Conservation (phyloP, 2,329 filamentous ascomycete species). For the Monosporascus sp. region DNA sequence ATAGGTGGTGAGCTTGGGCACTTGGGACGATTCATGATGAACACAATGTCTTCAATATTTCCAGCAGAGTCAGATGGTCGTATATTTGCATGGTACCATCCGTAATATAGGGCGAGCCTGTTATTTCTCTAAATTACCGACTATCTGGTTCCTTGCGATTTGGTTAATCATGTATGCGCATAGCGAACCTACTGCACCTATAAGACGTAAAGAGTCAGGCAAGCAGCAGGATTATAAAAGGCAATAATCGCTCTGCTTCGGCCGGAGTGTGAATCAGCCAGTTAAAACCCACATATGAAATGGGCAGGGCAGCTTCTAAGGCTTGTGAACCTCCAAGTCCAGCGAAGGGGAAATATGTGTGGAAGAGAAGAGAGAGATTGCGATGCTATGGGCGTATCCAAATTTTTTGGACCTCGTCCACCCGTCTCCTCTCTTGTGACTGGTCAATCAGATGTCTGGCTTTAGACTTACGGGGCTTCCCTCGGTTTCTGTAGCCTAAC, state of each 20-base stretch:
- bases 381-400: no score
- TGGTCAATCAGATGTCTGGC: no score
- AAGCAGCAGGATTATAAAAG: constrained; percentile 57
- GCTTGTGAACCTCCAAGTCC: constrained; percentile 20
- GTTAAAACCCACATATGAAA: constrained; percentile 17
- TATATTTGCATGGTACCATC: neutral
- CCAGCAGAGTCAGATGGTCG: neutral
- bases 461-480: no score
- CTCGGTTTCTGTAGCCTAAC: no score
- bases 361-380: constrained; percentile 23
- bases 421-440: no score
- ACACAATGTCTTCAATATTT: neutral
- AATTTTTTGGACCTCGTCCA: no score
- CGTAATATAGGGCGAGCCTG: neutral
- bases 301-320: constrained; percentile 28
- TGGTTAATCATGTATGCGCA: constrained; percentile 46
- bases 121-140: neutral
- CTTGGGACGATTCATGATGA: neutral
- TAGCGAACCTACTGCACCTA: constrained; percentile 56
- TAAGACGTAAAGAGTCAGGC: constrained; percentile 29
- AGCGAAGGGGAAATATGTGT: constrained; percentile 45
- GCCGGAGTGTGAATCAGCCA: constrained; percentile 40
- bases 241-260: constrained; percentile 50
- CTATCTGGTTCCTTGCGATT: neutral
- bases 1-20: constrained; percentile 19